Evolutionary conservation across 495 filamentous ascomycete species (phyloP).

Genomic region (Tuber borchii): DNA sequence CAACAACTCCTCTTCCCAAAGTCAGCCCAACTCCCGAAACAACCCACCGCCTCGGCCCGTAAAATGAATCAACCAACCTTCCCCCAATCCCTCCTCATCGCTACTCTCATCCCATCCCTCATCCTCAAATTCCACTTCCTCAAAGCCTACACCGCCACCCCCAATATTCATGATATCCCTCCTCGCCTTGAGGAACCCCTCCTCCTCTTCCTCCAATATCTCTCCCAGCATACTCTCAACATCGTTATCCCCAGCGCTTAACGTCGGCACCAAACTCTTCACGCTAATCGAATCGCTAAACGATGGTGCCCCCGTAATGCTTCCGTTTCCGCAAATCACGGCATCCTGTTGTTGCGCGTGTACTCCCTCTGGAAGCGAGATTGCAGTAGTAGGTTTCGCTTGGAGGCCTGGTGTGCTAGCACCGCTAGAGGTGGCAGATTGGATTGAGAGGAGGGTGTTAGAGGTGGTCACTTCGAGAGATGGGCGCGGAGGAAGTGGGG

Average conservation of each 20-base stretch:
- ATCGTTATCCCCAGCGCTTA: conserved; percentile 61
- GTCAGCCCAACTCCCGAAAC: conserved; percentile 9
- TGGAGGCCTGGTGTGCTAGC: conserved; percentile 27
- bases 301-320: conserved; percentile 31
- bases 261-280: conserved; percentile 69
- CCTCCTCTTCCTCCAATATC: conserved; percentile 50
- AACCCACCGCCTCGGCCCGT: conserved; percentile 47
- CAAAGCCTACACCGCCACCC: conserved; percentile 58
- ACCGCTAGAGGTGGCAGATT: conserved; percentile 22
- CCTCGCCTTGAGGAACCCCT: conserved; percentile 23
- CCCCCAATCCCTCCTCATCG: conserved; percentile 43
- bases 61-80: conserved; percentile 50
- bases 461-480: conserved; percentile 10
- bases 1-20: conserved; percentile 27
- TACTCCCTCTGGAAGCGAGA: conserved; percentile 41
- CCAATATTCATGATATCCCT: conserved; percentile 47
- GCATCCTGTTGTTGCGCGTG: conserved; percentile 40
- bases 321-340: conserved; percentile 10
- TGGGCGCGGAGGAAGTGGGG: conserved; percentile 28
- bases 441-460: conserved; percentile 21
- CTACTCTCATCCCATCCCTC: conserved; percentile 55
- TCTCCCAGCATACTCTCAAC: conserved; percentile 73
- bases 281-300: conserved; percentile 68
- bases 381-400: conserved; percentile 40
- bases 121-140: conserved; percentile 72